Conservation (phyloP, 495 filamentous ascomycete genomes). For the Astrothelium macrocarpum region DNA sequence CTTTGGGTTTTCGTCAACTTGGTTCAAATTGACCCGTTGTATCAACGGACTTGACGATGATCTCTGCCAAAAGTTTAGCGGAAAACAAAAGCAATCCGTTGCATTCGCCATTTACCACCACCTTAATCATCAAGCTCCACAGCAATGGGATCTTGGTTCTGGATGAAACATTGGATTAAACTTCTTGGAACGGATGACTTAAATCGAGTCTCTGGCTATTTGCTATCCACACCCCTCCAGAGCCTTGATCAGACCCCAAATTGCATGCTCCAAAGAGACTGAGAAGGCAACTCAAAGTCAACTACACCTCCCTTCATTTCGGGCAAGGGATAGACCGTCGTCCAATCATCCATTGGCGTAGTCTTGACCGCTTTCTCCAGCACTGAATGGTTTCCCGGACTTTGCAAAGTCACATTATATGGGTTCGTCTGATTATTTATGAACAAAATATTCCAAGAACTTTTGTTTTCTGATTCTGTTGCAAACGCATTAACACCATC, state of each 20-base stretch:
- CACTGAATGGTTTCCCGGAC: not conserved
- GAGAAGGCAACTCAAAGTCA: not conserved
- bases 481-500: constrained; percentile 13
- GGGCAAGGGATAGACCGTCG: constrained; percentile 2
- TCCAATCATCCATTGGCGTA: constrained; percentile 9
- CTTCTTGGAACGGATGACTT: not conserved
- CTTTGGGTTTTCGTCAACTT: no score
- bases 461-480: not conserved
- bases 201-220: not conserved
- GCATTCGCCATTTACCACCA: no score
- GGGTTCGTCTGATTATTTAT: constrained; percentile 15
- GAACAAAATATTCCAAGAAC: constrained; percentile 13
- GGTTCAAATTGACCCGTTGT: no score
- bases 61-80: no score
- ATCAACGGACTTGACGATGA: no score
- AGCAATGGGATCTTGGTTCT: no score
- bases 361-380: constrained; percentile 3
- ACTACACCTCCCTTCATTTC: not conserved
- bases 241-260: not conserved
- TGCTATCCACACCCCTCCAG: not conserved
- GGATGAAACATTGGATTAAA: no score
- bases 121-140: no score
- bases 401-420: not conserved
- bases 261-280: not conserved
- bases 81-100: no score